Evolutionary conservation across 2,329 filamentous ascomycete species (phyloP), one percentile per base, ranked within the genome.

Genomic region (Penicillium olsonii): DNA sequence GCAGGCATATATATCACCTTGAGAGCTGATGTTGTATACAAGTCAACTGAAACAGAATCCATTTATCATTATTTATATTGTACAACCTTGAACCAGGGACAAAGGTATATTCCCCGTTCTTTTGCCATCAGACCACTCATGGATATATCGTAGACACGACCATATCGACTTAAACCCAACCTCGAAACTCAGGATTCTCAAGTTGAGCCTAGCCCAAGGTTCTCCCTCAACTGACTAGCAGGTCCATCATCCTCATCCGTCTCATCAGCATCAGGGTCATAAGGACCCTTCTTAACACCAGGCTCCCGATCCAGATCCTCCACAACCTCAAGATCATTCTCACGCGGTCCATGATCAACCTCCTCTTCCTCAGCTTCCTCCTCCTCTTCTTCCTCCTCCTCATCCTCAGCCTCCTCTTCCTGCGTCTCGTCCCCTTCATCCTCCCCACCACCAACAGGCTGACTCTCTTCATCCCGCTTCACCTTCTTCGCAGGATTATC

Each of bases 241-340:
- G 64, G 64, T 22, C 62, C 60, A 48, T 67, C 59, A 26, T 68
- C 62, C 48, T 67, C 66, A 29, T 67, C 67, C 11, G 63, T 66
- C 29, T 70, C 65, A 48, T 66, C 65, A 17, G 63, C 65, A 58
- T 69, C 66, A 20, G 67, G 67, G 50, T 69, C 66, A 52, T 59
- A 59, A 39, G 48, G 42, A 7, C 49, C 49, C 11, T 53, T 61
- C 46, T 48, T 59, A 8, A 51, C 55, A 20, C 61, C 52, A 37
- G 57, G 45, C 42, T 61, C 60, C 11, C 53, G 59, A 61, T 72
- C 71, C 50, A 68, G 42, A 54, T 72, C 70, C 51, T 72, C 69
- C 7, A 72, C 47, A 35, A 40, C 26, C 7, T 45, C 42, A 45
- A 50, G 47, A 17, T 50, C 20, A 34, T 50, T 35, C 20, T 50